phyloP scores from a whole-genome alignment of 345 rosid species.

The Salix koriyanagi region DNA sequence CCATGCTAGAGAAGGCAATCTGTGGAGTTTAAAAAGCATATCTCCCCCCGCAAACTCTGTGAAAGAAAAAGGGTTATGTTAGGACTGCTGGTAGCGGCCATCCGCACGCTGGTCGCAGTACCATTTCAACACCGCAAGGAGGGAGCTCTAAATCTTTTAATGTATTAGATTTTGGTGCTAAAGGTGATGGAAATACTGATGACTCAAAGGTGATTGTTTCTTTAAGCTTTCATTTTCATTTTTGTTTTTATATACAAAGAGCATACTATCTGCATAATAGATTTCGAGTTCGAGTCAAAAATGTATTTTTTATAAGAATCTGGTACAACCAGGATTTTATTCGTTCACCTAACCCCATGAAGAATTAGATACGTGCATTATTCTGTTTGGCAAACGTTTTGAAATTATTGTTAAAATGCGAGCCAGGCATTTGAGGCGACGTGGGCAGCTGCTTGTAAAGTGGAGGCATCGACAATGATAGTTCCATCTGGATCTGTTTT shows the following conservation, averaged over 20 bases:
- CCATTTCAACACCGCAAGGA: slow-evolving; percentile 12
- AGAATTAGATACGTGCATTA: not conserved
- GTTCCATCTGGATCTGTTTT: slow-evolving; percentile 73
- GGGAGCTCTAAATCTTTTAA: slow-evolving; percentile 34
- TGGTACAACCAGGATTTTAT: too few species aligned
- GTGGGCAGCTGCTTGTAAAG: slow-evolving; percentile 73
- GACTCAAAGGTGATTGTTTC: slow-evolving; percentile 59
- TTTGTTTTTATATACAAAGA: too few species aligned
- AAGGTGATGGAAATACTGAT: slow-evolving; percentile 71
- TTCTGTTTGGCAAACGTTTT: not conserved
- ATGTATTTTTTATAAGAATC: too few species aligned
- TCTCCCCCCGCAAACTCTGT: not conserved
- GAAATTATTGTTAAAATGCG: not conserved
- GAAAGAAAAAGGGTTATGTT: not conserved
- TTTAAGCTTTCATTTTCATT: not conserved
- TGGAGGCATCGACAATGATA: slow-evolving; percentile 47
- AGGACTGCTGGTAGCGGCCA: not conserved
- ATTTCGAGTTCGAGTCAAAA: too few species aligned
- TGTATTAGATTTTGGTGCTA: slow-evolving; percentile 67
- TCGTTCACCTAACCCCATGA: too few species aligned
- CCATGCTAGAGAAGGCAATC: slow-evolving; percentile 46
- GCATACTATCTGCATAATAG: too few species aligned
- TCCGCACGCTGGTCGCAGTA: slow-evolving; percentile 12
- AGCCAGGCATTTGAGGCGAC: slow-evolving; percentile 71
- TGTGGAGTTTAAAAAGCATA: slow-evolving; percentile 23